Conservation (phyloP, 2,329 filamentous ascomycete genomes). For the Beauveria pseudobassiana region DNA sequence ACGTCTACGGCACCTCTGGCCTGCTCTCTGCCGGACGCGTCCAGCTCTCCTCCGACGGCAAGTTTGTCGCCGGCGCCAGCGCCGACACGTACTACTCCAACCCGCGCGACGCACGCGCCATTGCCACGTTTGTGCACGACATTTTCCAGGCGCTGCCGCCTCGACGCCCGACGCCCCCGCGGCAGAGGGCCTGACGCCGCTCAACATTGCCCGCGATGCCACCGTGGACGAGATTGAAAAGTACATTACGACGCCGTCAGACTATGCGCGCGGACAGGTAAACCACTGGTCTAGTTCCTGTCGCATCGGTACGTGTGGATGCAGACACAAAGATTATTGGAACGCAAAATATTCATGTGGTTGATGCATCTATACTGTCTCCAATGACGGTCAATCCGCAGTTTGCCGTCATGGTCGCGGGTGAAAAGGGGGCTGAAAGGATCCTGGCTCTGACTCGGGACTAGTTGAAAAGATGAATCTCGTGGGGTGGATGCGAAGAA, state of each 20-base stretch:
- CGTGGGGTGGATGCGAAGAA: too few species aligned
- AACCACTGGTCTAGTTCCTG: conserved; percentile 49
- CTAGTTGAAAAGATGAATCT: background rate
- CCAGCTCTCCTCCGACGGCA: conserved; percentile 29
- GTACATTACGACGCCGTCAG: conserved; percentile 41
- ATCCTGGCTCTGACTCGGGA: conserved; percentile 21
- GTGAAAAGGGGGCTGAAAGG: conserved; percentile 42
- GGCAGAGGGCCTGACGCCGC: conserved; percentile 32
- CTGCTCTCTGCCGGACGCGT: conserved; percentile 41
- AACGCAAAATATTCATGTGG: conserved; percentile 42
- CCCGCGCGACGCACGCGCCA: conserved; percentile 37
- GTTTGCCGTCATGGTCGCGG: conserved; percentile 47
- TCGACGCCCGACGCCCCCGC: conserved; percentile 21
- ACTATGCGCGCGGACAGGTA: conserved; percentile 41
- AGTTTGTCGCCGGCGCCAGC: conserved; percentile 34
- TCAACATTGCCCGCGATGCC: conserved; percentile 39
- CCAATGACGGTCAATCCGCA: conserved; percentile 48
- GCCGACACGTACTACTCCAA: conserved; percentile 39
- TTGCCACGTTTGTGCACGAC: conserved; percentile 41
- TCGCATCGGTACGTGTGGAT: conserved; percentile 42
- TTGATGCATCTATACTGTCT: conserved; percentile 41
- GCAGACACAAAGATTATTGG: conserved; percentile 37
- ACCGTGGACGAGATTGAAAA: conserved; percentile 39
- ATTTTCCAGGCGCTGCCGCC: conserved; percentile 37
- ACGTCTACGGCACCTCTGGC: conserved; percentile 50